phyloP scores from a whole-genome alignment of 441 rosid species.

The Flueggea neowawraea region DNA sequence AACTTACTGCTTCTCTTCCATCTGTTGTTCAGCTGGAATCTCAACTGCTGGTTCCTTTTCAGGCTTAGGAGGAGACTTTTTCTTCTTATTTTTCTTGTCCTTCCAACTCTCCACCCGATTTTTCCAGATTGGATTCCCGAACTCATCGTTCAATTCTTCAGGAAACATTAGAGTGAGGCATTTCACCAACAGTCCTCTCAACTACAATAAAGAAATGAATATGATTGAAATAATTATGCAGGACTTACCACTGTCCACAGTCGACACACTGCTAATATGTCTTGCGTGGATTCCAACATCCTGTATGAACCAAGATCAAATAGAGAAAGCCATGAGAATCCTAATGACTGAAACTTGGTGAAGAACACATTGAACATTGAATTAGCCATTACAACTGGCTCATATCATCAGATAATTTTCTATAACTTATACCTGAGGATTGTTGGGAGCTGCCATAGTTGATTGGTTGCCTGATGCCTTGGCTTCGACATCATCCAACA shows the following conservation, averaged over 20 bases:
- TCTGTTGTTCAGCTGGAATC: constrained; percentile 79
- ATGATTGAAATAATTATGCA: not conserved
- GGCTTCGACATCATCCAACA: constrained; percentile 47
- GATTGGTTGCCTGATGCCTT: constrained; percentile 39
- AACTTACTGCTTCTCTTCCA: constrained; percentile 77
- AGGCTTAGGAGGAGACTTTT: constrained; percentile 52
- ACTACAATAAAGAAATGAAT: constrained; percentile 4
- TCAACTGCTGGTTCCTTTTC: constrained; percentile 46
- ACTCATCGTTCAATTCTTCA: constrained; percentile 78
- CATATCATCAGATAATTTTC: not conserved
- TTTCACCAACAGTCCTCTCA: constrained; percentile 5
- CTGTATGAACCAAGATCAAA: constrained; percentile 34
- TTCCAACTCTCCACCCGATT: constrained; percentile 98
- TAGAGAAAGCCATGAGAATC: constrained; percentile 13
- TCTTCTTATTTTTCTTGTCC: constrained; percentile 91
- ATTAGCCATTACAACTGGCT: too few species aligned
- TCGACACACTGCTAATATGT: constrained; percentile 85
- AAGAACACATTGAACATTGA: too few species aligned
- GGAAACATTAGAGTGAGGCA: constrained; percentile 17
- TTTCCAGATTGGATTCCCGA: constrained; percentile 96
- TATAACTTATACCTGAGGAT: constrained; percentile 42
- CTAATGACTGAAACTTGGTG: not conserved
- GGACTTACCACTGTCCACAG: constrained; percentile 82
- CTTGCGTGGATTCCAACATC: constrained; percentile 88
- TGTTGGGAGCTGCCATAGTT: constrained; percentile 38